A percentile compares a stretch with the other conserved stretches of the same genome.
phyloP scores from a whole-genome alignment of 331 rosid genomes.

The Erythrophleum ivorense region DNA sequence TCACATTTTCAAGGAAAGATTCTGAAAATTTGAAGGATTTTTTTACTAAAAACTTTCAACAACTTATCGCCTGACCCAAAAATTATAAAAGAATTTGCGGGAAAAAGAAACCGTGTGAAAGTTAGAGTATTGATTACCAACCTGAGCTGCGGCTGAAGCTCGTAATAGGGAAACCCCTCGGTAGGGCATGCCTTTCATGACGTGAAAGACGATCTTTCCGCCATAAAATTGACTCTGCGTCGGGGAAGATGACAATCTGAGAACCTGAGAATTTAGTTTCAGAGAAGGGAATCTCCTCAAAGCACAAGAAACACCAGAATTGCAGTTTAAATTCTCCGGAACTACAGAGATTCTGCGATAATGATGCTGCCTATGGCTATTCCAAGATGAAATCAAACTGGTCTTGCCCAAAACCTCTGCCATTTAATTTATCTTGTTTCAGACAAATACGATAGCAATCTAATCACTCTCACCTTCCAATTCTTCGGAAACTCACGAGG shows the following conservation, averaged over 20 bases:
- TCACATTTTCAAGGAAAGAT: background rate
- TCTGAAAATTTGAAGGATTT: background rate
- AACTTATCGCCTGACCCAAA: background rate
- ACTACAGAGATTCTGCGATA: slow-evolving; percentile 40
- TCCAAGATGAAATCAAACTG: slow-evolving; percentile 53
- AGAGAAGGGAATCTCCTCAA: slow-evolving; percentile 43
- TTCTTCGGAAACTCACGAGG: background rate
- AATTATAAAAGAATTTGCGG: background rate
- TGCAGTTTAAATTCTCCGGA: slow-evolving; percentile 42
- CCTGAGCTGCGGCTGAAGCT: slow-evolving; percentile 56
- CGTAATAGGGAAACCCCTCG: slow-evolving; percentile 36
- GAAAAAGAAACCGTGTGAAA: no score
- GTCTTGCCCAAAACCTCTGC: slow-evolving; percentile 59
- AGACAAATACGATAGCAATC: background rate
- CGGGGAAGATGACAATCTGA: slow-evolving; percentile 40
- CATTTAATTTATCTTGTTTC: slow-evolving; percentile 43
- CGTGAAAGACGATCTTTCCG: slow-evolving; percentile 42
- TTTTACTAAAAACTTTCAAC: background rate
- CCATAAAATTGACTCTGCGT: slow-evolving; percentile 51
- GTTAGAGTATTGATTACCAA: slow-evolving; percentile 34
- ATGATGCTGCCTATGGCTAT: slow-evolving; percentile 27
- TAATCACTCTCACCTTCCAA: no score
- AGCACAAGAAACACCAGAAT: slow-evolving; percentile 31
- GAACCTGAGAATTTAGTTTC: slow-evolving; percentile 50
- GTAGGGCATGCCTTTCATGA: slow-evolving; percentile 38